Conservation (phyloP, 768 basidiomycete species). For the Cystobasidiopsis lactophilus region DNA sequence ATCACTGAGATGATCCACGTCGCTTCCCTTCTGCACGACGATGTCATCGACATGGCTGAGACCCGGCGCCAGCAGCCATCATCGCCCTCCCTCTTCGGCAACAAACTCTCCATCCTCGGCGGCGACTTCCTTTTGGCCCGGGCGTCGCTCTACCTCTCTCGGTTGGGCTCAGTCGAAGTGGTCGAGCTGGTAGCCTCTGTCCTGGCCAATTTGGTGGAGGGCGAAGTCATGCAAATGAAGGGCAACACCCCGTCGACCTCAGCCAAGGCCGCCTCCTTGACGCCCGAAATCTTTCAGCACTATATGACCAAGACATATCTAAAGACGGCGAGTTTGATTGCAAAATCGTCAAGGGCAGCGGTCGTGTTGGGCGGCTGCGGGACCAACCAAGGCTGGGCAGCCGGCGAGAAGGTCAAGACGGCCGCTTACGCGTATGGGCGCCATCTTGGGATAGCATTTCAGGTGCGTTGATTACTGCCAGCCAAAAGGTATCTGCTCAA, state of each 20-base stretch:
- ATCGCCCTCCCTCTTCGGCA: slow-evolving; percentile 58
- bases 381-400: slow-evolving; percentile 23
- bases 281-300: slow-evolving; percentile 28
- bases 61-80: slow-evolving; percentile 47
- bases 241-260: slow-evolving; percentile 22
- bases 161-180: slow-evolving; percentile 68
- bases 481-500: not conserved
- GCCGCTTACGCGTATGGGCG: slow-evolving; percentile 75
- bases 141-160: slow-evolving; percentile 62
- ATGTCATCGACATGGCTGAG: slow-evolving; percentile 53
- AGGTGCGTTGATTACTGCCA: slow-evolving; percentile 33
- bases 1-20: slow-evolving; percentile 98
- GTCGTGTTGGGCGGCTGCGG: slow-evolving; percentile 66
- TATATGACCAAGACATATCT: slow-evolving; percentile 86
- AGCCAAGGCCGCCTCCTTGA: slow-evolving; percentile 11
- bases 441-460: slow-evolving; percentile 85
- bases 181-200: slow-evolving; percentile 82
- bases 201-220: slow-evolving; percentile 88
- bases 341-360: slow-evolving; percentile 60
- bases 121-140: slow-evolving; percentile 91
- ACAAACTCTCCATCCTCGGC: slow-evolving; percentile 79
- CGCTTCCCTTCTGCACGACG: slow-evolving; percentile 78
- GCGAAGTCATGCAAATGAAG: slow-evolving; percentile 62
- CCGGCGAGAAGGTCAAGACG: slow-evolving; percentile 68
- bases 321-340: slow-evolving; percentile 76